phyloP scores from a whole-genome alignment of 2,329 filamentous ascomycete genomes.

The Exophiala viscosa region DNA sequence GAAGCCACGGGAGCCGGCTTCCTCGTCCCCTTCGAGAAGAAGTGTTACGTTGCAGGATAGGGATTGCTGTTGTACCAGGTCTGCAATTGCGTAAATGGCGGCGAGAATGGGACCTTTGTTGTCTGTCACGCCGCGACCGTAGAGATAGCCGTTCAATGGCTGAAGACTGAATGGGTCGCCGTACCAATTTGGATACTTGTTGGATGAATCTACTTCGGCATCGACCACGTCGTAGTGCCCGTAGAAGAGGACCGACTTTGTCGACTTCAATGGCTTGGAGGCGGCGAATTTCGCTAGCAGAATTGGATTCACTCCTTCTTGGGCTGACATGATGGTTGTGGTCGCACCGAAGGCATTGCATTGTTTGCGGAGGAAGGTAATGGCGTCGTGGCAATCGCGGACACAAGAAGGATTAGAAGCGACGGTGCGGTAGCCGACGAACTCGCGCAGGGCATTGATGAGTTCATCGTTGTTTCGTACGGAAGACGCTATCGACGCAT shows the following conservation, averaged over 20 bases:
- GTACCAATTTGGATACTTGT: constrained; percentile 59
- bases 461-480: constrained; percentile 59
- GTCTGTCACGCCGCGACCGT: constrained; percentile 93
- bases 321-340: constrained; percentile 83
- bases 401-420: constrained; percentile 82
- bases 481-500: constrained; percentile 8
- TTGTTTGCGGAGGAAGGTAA: constrained; percentile 81
- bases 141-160: constrained; percentile 86
- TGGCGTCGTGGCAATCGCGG: constrained; percentile 87
- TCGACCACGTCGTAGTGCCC: constrained; percentile 97
- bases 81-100: constrained; percentile 87
- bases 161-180: constrained; percentile 85
- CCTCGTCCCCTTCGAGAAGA: constrained; percentile 93
- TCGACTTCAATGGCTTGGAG: constrained; percentile 16
- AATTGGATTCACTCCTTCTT: constrained; percentile 80
- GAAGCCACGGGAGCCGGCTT: constrained; percentile 89
- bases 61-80: constrained; percentile 77
- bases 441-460: constrained; percentile 72
- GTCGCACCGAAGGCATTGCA: constrained; percentile 90
- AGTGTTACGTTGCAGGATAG: constrained; percentile 88
- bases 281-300: constrained; percentile 82
- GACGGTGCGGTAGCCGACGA: constrained; percentile 87
- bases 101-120: constrained; percentile 97
- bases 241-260: constrained; percentile 91
- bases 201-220: constrained; percentile 54